Evolutionary conservation across 2,329 filamentous ascomycete genomes (phyloP), one percentile per base, ranked within the genome.

Genomic region (Xylariales sp.): DNA sequence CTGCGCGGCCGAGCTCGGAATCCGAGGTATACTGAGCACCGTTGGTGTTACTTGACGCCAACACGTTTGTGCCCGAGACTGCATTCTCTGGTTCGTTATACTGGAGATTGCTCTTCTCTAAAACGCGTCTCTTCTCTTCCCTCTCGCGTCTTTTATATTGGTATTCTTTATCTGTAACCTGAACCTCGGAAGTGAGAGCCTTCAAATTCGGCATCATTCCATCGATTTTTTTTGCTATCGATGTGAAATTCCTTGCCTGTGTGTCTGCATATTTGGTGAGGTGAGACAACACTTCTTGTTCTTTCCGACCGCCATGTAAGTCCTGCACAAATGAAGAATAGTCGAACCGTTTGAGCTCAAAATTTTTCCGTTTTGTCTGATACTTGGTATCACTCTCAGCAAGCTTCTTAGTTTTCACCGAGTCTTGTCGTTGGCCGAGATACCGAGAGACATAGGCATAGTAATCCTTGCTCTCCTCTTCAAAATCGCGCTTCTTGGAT

Each of bases 301-400:
- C 96, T 79, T 98, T 99, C 70, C 96, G 91, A n/a, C 96, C 96
- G 36, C 96, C 96, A 71, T 98, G 96, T n/a, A 99, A 85, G 82
- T 99, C 96, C 76, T 98, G 95, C 93, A 99, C 97, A 77, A 98
- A 99, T 14, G 93, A 97, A 3, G 95, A 98, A 79, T 99, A 99
- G 80, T 99, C 97, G 76, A 99, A 99, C 9, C 97, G 91, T 82
- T 97, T 97, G 65, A 99, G 86, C 82, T 99, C 96, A 76, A 99
- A 99, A 73, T 94, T 97, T 52, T 93, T 90, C 72, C 94, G 89
- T 83, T 98, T 98, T 53, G 87, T 90, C 79, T 98, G 95, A 77
- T 98, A 99, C 78, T 99, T 99, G 39, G 93, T 92, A 79, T 99
- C 96, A 74, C 94, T 97, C 75, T 97, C 94, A 48, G 89, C 92